phyloP scores from a whole-genome alignment of 352 stramenopile species.

The Pythium rhizo-oryzae region DNA sequence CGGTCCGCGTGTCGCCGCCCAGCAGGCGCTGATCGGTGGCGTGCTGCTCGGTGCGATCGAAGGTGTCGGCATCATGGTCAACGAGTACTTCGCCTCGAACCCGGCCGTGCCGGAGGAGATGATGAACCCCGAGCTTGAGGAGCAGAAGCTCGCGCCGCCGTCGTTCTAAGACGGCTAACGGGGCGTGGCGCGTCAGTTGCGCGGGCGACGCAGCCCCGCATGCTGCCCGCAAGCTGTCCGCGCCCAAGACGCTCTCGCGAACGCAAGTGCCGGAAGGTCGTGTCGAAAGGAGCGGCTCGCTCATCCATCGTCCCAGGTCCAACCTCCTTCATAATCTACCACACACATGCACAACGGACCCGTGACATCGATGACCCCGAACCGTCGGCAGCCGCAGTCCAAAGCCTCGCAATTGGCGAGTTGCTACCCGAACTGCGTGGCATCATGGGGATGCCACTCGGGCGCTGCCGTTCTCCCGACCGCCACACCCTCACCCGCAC shows the following conservation, averaged over 20 bases:
- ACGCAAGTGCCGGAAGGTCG: slow-evolving; percentile 20
- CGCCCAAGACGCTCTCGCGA: slow-evolving; percentile 6
- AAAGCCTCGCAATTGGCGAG: slow-evolving; percentile 39
- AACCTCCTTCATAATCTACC: neutral
- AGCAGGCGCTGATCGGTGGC: slow-evolving; percentile 94
- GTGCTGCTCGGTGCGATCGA: slow-evolving; percentile 97
- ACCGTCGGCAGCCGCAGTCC: slow-evolving; percentile 26
- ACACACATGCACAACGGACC: neutral
- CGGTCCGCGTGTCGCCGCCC: slow-evolving; percentile 92
- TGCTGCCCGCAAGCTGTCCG: slow-evolving; percentile 11
- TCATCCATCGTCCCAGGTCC: neutral
- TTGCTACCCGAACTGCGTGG: slow-evolving; percentile 34
- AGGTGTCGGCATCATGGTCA: slow-evolving; percentile 96
- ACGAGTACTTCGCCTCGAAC: slow-evolving; percentile 81
- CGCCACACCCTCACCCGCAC: neutral
- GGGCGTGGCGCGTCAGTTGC: neutral
- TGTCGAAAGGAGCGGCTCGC: slow-evolving; percentile 16
- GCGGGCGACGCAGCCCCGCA: slow-evolving; percentile 1
- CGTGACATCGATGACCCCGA: slow-evolving; percentile 1
- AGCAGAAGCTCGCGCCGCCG: slow-evolving; percentile 85
- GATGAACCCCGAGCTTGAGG: slow-evolving; percentile 65
- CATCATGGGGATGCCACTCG: slow-evolving; percentile 33
- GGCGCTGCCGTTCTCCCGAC: slow-evolving; percentile 27
- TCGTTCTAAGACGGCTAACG: slow-evolving; percentile 58
- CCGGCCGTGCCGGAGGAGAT: slow-evolving; percentile 51